Conservation (phyloP, 2,329 filamentous ascomycete genomes). For the Orbilia ellipsospora region DNA sequence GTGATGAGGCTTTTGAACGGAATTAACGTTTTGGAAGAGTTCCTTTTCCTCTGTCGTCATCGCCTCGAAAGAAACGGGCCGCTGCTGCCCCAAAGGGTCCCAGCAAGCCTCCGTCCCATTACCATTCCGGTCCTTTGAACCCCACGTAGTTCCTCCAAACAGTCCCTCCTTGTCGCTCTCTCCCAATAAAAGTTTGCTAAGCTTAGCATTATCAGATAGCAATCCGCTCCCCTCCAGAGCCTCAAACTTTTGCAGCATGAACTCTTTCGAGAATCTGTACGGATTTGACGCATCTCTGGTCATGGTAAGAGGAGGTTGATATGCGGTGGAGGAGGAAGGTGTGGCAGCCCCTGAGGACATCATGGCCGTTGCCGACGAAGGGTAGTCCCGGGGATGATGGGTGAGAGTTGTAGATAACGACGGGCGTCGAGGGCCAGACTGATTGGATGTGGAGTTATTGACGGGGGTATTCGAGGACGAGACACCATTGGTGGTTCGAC, state of each 20-base stretch:
- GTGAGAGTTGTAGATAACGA: slow-evolving; percentile 60
- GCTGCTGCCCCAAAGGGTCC: slow-evolving; percentile 38
- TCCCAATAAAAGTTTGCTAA: slow-evolving; percentile 82
- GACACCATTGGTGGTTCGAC: slow-evolving; percentile 50
- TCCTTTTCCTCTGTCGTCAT: slow-evolving; percentile 70
- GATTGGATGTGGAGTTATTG: slow-evolving; percentile 53
- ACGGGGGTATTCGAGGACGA: slow-evolving; percentile 39
- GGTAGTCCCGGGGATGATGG: slow-evolving; percentile 57
- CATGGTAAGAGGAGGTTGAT: slow-evolving; percentile 57
- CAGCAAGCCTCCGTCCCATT: slow-evolving; percentile 50
- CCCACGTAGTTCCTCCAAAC: slow-evolving; percentile 41
- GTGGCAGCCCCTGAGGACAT: slow-evolving; percentile 53
- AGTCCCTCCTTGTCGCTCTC: slow-evolving; percentile 71
- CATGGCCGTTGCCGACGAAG: slow-evolving; percentile 27
- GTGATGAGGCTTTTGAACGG: slow-evolving; percentile 39
- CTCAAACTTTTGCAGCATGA: slow-evolving; percentile 58
- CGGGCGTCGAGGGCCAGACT: slow-evolving; percentile 57
- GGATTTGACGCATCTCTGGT: slow-evolving; percentile 52
- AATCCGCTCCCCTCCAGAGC: slow-evolving; percentile 52
- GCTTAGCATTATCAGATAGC: slow-evolving; percentile 28
- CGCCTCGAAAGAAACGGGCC: slow-evolving; percentile 38
- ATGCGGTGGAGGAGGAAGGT: slow-evolving; percentile 57
- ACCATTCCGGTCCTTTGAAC: slow-evolving; percentile 42
- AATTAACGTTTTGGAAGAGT: slow-evolving; percentile 63
- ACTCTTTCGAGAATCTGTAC: slow-evolving; percentile 58